These are phyloP conservation scores for Crithidia mellificae DNA, from an alignment of 208 protist genomes.

Conservation along the genomic window DNA sequence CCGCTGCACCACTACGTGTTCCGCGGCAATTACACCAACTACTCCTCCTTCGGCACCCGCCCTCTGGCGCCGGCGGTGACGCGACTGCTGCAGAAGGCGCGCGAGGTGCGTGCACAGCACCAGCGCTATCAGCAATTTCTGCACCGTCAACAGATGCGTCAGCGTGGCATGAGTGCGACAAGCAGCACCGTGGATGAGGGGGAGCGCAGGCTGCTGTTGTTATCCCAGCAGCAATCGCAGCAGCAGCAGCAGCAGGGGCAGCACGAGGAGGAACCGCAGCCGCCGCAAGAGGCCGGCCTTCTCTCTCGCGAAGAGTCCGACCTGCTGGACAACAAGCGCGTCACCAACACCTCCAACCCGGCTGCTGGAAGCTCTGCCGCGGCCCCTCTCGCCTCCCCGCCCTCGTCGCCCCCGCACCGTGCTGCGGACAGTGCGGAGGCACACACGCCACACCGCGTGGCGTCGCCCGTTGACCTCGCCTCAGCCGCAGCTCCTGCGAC, in stretches of 20 bases:
- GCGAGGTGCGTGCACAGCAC: constrained; percentile 15
- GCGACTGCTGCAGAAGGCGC: constrained; percentile 27
- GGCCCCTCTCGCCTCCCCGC: not conserved
- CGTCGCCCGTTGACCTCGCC: not conserved
- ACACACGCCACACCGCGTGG: not conserved
- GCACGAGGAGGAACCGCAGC: constrained; percentile 11
- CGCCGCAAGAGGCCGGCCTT: not conserved
- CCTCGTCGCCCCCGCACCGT: not conserved
- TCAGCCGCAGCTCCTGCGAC: not conserved
- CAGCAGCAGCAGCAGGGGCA: no score
- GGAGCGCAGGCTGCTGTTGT: constrained; percentile 4
- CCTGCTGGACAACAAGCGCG: constrained; percentile 28
- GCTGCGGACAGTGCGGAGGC: not conserved
- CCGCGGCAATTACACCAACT: constrained; percentile 46
- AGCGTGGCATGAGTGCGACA: not conserved
- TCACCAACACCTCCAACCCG: not conserved
- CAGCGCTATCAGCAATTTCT: constrained; percentile 11
- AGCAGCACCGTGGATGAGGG: constrained; percentile 1
- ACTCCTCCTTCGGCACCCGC: constrained; percentile 47
- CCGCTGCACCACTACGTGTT: constrained; percentile 47
- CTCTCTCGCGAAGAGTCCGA: not conserved
- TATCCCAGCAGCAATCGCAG: no score
- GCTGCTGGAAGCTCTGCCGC: not conserved
- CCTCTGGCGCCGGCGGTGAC: constrained; percentile 34
- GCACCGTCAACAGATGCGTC: constrained; percentile 13